Base-by-base conservation (phyloP, 2,329 filamentous ascomycete species). In the Aspergillus sp. region DNA sequence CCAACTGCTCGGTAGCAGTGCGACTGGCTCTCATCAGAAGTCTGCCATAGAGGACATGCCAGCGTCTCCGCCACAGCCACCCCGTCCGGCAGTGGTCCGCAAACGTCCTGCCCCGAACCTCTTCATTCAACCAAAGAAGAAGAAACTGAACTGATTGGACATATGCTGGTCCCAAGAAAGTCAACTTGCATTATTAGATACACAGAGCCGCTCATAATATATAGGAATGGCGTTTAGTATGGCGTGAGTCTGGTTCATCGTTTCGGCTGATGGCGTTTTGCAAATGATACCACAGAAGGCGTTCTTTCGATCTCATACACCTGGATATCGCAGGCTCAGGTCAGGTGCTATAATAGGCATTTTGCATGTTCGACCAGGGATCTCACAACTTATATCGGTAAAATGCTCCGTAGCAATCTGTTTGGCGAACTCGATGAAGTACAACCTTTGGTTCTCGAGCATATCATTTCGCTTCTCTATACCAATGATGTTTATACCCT, bases 71-170 rank as follows among this genome's bases (percentile, higher is more conserved):
- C 17, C 63, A 17, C 60, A 51, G 27, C 21, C 54, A 5, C 55
- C 65, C n/a, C 71, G 69, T 23, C 63, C 64, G 6, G 60, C 61
- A 36, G 42, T 68, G 2, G 62, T 71, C 38, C 70, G 71, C 27
- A 75, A 74, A 61, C 64, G 73, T 47, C 68, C 72, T 5, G 62
- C 68, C 19, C 71, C 71, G 5, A 74, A 66, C 58, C 62, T 72
- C 3, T 73, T 75, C 54, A 70, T 75, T 36, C 71, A 67, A 41
- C 70, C 72, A 2, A 75, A 73, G 60, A 70, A 68, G 36, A 70
- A 63, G 44, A 71, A 64, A 21, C 44, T 68, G 13, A 61, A 59
- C n/a, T 72, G 61, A 68, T 27, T 15, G 17, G 25, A 19, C 42
- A 52, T 30, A 27, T 23, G 7, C 25, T 27, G 36, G 2, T 38